phyloP scores from a whole-genome alignment of 2,329 filamentous ascomycete species.

The Arthrobotrys musiformis region DNA sequence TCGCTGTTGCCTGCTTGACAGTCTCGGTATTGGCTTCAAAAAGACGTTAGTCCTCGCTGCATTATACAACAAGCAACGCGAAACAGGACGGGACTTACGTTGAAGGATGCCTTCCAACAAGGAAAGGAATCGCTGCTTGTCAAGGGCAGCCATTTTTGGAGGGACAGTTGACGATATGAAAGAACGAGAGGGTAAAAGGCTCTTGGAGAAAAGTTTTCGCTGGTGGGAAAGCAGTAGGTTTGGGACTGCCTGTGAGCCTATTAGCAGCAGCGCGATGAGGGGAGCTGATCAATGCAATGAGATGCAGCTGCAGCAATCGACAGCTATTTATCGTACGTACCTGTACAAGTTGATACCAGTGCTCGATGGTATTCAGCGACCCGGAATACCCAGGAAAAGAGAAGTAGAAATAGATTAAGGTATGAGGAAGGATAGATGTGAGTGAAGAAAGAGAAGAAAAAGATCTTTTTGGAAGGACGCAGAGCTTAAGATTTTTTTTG shows the following conservation, averaged over 20 bases:
- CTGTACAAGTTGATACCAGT: constrained; percentile 41
- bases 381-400: constrained; percentile 32
- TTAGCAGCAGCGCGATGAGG: constrained; percentile 37
- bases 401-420: constrained; percentile 4
- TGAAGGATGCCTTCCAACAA: constrained; percentile 50
- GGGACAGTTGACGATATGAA: background rate
- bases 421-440: constrained; percentile 21
- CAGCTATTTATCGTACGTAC: background rate
- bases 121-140: constrained; percentile 50
- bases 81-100: constrained; percentile 26
- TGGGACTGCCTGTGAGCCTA: constrained; percentile 13
- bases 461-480: constrained; percentile 15
- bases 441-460: constrained; percentile 22
- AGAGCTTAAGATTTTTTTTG: constrained; percentile 45
- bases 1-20: constrained; percentile 88
- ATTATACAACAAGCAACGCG: constrained; percentile 34
- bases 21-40: constrained; percentile 81
- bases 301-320: constrained; percentile 60
- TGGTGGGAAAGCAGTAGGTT: constrained; percentile 30
- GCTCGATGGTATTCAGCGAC: constrained; percentile 48
- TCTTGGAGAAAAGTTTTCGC: constrained; percentile 44
- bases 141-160: constrained; percentile 45
- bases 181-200: background rate
- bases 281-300: constrained; percentile 39
- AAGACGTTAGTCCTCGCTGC: constrained; percentile 51